These are phyloP conservation scores for Metschnikowia shivogae DNA, from an alignment of 805 yeast genomes.

Conservation along the genomic window DNA sequence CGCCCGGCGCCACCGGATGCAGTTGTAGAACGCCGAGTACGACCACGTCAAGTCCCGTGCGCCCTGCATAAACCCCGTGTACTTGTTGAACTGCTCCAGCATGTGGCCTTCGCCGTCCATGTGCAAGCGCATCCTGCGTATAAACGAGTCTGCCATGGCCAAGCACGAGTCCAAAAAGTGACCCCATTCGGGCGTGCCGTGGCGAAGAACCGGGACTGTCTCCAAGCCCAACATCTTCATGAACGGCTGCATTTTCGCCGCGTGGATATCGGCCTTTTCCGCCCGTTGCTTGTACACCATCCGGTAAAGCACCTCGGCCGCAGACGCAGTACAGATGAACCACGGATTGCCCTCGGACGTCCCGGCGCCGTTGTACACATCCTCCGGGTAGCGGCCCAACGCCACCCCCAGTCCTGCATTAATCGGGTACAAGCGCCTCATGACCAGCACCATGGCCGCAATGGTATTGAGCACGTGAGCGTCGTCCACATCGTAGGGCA, in stretches of 20 bases:
- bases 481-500: constrained; percentile 65
- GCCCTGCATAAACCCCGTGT: constrained; percentile 82
- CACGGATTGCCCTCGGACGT: constrained; percentile 86
- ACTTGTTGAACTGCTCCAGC: constrained; percentile 84
- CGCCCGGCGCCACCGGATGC: constrained; percentile 59
- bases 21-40: constrained; percentile 70
- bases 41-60: constrained; percentile 90
- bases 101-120: constrained; percentile 63
- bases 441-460: constrained; percentile 55
- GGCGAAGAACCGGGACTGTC: constrained; percentile 23
- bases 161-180: constrained; percentile 45
- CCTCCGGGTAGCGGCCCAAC: constrained; percentile 92
- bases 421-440: constrained; percentile 74
- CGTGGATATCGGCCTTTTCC: constrained; percentile 38
- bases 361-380: constrained; percentile 73
- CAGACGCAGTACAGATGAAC: constrained; percentile 76
- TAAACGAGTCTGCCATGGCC: constrained; percentile 62
- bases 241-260: constrained; percentile 23
- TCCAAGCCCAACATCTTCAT: constrained; percentile 5
- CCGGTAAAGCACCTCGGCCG: constrained; percentile 59
- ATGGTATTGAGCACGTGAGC: constrained; percentile 59
- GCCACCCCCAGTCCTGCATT: constrained; percentile 63
- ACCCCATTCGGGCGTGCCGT: constrained; percentile 42
- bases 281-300: constrained; percentile 43
- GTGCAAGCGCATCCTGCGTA: constrained; percentile 55